phyloP scores from a whole-genome alignment of 2,329 filamentous ascomycete species.

The Plenodomus tracheiphilus region DNA sequence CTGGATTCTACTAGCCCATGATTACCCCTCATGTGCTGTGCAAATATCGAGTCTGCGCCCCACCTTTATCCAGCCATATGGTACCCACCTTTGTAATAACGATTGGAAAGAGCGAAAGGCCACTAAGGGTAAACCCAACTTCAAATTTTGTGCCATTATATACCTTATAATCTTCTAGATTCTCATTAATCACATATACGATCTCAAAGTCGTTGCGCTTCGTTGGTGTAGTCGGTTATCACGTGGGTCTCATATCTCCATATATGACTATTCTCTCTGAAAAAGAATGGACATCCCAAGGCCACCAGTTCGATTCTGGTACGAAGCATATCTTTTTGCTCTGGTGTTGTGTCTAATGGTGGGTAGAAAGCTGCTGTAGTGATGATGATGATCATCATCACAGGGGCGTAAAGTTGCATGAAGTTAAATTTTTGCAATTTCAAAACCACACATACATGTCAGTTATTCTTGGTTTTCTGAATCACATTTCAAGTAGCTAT shows the following conservation, averaged over 20 bases:
- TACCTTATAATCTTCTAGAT: background rate
- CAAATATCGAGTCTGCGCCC: too few relatives aligned
- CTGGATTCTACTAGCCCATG: too few relatives aligned
- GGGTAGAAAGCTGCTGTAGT: background rate
- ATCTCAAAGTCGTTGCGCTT: slow-evolving; percentile 17
- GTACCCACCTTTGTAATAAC: background rate
- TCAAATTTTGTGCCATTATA: background rate
- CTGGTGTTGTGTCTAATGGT: slow-evolving; percentile 1
- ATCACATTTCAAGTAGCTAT: too few relatives aligned
- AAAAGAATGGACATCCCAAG: slow-evolving; percentile 34
- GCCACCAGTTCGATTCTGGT: slow-evolving; percentile 43
- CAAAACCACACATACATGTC: too few relatives aligned
- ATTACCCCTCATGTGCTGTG: too few relatives aligned
- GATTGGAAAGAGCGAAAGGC: too few relatives aligned
- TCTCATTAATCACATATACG: slow-evolving; percentile 10
- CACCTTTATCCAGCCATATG: too few relatives aligned
- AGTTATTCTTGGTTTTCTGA: too few relatives aligned
- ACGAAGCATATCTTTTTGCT: slow-evolving; percentile 26
- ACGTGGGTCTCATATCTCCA: slow-evolving; percentile 41
- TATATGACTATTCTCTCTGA: slow-evolving; percentile 30
- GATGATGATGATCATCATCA: background rate
- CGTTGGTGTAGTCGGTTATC: slow-evolving; percentile 45
- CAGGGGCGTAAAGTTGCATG: background rate
- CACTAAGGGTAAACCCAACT: too few relatives aligned
- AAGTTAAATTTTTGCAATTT: too few relatives aligned